Evolutionary conservation across 78 protist genomes (phyloP).

Genomic region (Creolimax fragrantissima): DNA sequence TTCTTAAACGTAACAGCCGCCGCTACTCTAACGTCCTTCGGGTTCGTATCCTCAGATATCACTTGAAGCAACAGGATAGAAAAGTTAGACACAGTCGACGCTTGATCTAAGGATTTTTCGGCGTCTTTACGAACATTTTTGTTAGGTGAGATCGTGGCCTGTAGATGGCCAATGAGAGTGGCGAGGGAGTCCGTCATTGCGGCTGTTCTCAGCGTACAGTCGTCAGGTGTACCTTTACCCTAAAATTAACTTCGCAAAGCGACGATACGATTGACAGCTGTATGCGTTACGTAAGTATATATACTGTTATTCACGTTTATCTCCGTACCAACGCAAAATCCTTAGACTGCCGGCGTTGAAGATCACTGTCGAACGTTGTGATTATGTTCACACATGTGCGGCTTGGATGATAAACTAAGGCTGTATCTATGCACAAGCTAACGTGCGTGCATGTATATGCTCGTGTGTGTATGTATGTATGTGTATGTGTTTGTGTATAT

Average conservation of each 20-base stretch:
- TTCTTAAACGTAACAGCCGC: slow-evolving; percentile 12
- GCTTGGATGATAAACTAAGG: no score
- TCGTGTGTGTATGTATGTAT: no score
- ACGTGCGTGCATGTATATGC: no score
- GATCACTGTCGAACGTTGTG: not conserved
- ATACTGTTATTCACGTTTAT: not conserved
- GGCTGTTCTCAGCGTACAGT: not conserved
- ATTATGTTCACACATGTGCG: no score
- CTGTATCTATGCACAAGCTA: no score
- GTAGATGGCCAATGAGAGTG: not conserved
- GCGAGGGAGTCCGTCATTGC: not conserved
- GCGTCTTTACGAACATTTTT: not conserved
- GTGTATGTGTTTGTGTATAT: no score
- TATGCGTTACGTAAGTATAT: not conserved
- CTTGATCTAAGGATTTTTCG: not conserved
- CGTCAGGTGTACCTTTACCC: no score
- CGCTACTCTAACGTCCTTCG: not conserved
- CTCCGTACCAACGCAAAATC: not conserved
- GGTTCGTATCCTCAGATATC: not conserved
- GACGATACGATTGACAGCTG: not conserved
- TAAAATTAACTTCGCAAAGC: not conserved
- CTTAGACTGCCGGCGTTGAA: not conserved
- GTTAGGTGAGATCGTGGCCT: not conserved
- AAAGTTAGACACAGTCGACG: not conserved
- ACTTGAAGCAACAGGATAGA: not conserved